Conservation (phyloP, 805 yeast genomes). For the Pachysolen tannophilus region DNA sequence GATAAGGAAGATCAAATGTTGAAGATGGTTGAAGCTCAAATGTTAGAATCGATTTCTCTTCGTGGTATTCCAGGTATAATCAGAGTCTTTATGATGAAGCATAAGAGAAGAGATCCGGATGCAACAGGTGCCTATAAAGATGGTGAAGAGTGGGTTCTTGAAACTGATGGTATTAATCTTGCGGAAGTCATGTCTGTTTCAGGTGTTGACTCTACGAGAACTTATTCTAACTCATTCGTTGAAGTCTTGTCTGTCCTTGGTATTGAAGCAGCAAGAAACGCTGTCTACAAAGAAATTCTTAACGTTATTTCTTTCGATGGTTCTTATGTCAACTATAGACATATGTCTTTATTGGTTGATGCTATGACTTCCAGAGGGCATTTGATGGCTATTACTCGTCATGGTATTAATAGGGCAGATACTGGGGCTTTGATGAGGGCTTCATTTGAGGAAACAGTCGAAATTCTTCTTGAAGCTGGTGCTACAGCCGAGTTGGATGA, state of each 20-base stretch:
- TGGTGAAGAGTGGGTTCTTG: slow-evolving; percentile 95
- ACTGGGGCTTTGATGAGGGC: slow-evolving; percentile 99
- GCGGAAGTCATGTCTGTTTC: slow-evolving; percentile 92
- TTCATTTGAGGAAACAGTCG: slow-evolving; percentile 98
- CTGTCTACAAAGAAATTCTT: slow-evolving; percentile 87
- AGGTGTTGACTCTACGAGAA: slow-evolving; percentile 86
- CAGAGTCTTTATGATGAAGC: slow-evolving; percentile 86
- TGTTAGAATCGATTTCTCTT: slow-evolving; percentile 89
- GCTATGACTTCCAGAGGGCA: slow-evolving; percentile 99
- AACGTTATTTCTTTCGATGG: slow-evolving; percentile 99
- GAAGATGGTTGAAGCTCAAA: slow-evolving; percentile 90
- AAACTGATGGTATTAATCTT: slow-evolving; percentile 96
- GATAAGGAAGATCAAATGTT: slow-evolving; percentile 96
- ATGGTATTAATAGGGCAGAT: slow-evolving; percentile 97
- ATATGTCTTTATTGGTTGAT: slow-evolving; percentile 94
- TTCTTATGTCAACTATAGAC: slow-evolving; percentile 98
- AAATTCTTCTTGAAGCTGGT: slow-evolving; percentile 94
- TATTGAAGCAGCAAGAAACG: slow-evolving; percentile 96
- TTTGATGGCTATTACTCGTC: slow-evolving; percentile 97
- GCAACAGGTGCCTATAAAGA: slow-evolving; percentile 81
- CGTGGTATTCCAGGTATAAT: slow-evolving; percentile 94
- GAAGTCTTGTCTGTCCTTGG: slow-evolving; percentile 93
- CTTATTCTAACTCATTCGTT: slow-evolving; percentile 94
- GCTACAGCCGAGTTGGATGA: slow-evolving; percentile 97
- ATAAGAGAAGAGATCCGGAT: slow-evolving; percentile 64